Evolutionary conservation across 768 basidiomycete genomes (phyloP), one percentile per base, ranked within the genome.

Genomic region (Hygrophorus russula): DNA sequence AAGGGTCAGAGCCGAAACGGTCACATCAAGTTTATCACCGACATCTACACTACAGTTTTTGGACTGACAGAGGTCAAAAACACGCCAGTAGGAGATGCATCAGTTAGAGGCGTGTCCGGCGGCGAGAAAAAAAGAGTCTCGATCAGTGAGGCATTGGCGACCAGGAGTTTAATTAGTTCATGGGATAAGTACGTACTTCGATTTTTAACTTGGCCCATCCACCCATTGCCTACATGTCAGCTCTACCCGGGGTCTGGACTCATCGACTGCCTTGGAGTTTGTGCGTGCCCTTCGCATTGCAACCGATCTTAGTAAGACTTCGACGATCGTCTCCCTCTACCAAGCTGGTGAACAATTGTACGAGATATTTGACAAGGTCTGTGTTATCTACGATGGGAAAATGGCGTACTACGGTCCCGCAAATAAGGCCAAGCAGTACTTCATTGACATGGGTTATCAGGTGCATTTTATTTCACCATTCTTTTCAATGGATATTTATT

Each of bases 41-140:
- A 83, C 38, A 62, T 81, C 2, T 58, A 80, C 15, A 65, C 71
- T 54, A 77, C 78, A 0, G 69, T 87, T 24, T 88, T 91, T 51
- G 89, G 90, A 11, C 69, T 94, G 50, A 64, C 67, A 3, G 85
- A 87, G 53, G 79, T 74, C 2, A 70, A 71, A 54, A 69, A 80
- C 44, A 91, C 87, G 0, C 72, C 73, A 4, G 73, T 93, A 37
- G 91, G 91, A 5, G 75, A 91, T 63, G 82, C 79, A n/a, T 71
- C 74, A 24, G 71, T 91, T 8, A 68, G 78, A 10, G 82, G 83
- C n/a, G 71, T 86, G 13, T 77, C 74, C 30, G 83, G 84, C 10
- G 85, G 84, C 1, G 79, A 87, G 67, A 76, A 73, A 63, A 90
- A 89, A 59, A 75, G 88, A 9, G 86, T 90, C 2, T 80, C 81